Percentiles rank a stretch among this genome's conserved stretches.
Conservation (phyloP, 2,329 filamentous ascomycete genomes). For the Fusarium miscanthi region DNA sequence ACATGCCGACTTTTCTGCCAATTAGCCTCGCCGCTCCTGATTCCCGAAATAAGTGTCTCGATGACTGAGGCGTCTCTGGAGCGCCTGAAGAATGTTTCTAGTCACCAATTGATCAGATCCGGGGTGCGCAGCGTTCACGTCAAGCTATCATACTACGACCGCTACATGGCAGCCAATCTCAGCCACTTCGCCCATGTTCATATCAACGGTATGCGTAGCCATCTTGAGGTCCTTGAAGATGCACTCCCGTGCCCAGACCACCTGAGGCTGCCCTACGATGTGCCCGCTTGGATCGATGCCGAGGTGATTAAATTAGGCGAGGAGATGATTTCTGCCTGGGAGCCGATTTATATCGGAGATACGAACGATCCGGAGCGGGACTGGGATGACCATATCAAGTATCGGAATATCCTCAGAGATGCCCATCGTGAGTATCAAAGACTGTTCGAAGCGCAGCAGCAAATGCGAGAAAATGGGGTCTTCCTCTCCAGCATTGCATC, state of each 20-base stretch:
- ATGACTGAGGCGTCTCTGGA: background rate
- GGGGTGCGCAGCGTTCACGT: background rate
- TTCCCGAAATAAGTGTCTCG: background rate
- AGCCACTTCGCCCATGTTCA: background rate
- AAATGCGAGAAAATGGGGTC: background rate
- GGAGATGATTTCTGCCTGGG: background rate
- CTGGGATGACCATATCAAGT: background rate
- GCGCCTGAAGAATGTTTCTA: background rate
- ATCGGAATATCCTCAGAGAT: background rate
- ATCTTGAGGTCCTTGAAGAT: background rate
- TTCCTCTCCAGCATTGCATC: background rate
- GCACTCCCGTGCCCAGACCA: background rate
- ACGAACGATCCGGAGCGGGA: background rate
- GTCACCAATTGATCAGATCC: background rate
- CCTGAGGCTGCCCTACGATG: background rate
- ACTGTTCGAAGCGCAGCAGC: background rate
- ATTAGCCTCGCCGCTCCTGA: background rate
- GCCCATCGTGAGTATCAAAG: background rate
- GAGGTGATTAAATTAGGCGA: rapidly evolving
- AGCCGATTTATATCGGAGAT: background rate
- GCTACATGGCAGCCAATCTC: background rate
- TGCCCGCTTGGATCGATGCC: background rate
- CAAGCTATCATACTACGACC: background rate
- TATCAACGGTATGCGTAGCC: background rate
- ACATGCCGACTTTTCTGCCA: background rate